Conservation (phyloP, 2,329 filamentous ascomycete genomes). For the Pseudocercospora musae region DNA sequence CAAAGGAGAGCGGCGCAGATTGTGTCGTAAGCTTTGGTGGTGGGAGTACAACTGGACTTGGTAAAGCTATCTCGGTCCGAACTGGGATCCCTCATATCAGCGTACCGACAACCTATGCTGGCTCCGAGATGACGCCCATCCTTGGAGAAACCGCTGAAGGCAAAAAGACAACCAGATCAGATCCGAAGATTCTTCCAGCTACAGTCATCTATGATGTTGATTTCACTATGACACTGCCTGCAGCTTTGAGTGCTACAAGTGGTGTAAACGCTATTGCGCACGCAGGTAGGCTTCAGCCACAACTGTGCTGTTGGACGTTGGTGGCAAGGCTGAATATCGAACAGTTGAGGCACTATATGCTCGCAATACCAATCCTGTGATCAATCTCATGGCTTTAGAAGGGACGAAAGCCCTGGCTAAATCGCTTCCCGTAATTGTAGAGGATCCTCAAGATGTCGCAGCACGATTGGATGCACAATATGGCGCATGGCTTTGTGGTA, state of each 20-base stretch:
- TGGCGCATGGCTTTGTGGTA: slow-evolving; percentile 63
- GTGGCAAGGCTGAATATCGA: slow-evolving; percentile 17
- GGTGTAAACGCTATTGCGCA: slow-evolving; percentile 66
- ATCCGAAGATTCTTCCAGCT: slow-evolving; percentile 58
- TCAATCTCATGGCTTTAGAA: slow-evolving; percentile 56
- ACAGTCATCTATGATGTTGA: slow-evolving; percentile 65
- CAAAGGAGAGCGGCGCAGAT: slow-evolving; percentile 48
- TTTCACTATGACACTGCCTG: slow-evolving; percentile 58
- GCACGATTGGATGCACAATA: slow-evolving; percentile 57
- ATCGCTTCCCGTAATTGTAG: slow-evolving; percentile 53
- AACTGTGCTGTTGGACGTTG: not conserved
- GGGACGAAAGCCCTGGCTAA: slow-evolving; percentile 53
- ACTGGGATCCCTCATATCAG: slow-evolving; percentile 36
- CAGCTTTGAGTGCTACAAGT: slow-evolving; percentile 53
- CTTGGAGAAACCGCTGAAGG: slow-evolving; percentile 60
- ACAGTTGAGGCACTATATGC: slow-evolving; percentile 61
- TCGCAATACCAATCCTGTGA: slow-evolving; percentile 59
- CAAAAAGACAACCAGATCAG: slow-evolving; percentile 55
- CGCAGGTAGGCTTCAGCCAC: slow-evolving; percentile 40
- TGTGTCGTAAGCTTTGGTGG: slow-evolving; percentile 60
- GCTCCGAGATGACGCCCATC: slow-evolving; percentile 61
- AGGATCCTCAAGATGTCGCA: slow-evolving; percentile 42
- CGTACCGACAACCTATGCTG: slow-evolving; percentile 38
- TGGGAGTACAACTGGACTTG: slow-evolving; percentile 60
- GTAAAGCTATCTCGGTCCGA: slow-evolving; percentile 36